Conservation (phyloP, 805 yeast genomes). For the Ogataea allantospora region DNA sequence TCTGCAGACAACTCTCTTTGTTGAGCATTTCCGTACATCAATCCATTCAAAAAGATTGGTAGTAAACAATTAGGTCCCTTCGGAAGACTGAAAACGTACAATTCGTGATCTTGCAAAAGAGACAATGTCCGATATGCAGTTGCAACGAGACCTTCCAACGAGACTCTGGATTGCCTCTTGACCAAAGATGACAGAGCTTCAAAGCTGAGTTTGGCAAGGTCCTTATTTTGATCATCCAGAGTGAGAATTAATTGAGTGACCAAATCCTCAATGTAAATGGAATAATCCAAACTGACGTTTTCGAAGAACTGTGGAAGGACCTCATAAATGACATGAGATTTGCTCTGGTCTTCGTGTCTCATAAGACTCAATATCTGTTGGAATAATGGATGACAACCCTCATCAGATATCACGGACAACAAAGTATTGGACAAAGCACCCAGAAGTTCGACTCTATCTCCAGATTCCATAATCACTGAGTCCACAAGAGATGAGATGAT, state of each 20-base stretch:
- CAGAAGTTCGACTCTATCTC: conserved; percentile 40
- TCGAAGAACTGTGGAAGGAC: conserved; percentile 73
- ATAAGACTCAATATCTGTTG: conserved; percentile 75
- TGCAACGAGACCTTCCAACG: conserved; percentile 70
- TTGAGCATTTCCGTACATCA: conserved; percentile 86
- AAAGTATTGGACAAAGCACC: conserved; percentile 67
- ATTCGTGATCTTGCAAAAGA: conserved; percentile 61
- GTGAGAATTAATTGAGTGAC: conserved; percentile 66
- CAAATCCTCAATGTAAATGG: conserved; percentile 72
- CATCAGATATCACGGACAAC: conserved; percentile 68
- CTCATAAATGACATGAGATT: conserved; percentile 60
- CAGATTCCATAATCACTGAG: conserved; percentile 43
- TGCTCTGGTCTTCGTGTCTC: conserved; percentile 68
- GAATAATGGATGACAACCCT: conserved; percentile 80
- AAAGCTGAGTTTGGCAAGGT: conserved; percentile 63
- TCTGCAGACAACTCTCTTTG: conserved; percentile 84
- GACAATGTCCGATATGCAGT: conserved; percentile 78
- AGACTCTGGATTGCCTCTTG: conserved; percentile 69
- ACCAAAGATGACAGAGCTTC: conserved; percentile 65
- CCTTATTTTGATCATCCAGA: conserved; percentile 65
- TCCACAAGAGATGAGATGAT: conserved; percentile 74
- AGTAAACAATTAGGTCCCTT: conserved; percentile 84
- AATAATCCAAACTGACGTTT: conserved; percentile 63
- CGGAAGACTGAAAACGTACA: conserved; percentile 73
- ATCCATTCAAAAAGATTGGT: conserved; percentile 91